phyloP scores from a whole-genome alignment of 768 basidiomycete genomes.

The Myochromella boudieri region DNA sequence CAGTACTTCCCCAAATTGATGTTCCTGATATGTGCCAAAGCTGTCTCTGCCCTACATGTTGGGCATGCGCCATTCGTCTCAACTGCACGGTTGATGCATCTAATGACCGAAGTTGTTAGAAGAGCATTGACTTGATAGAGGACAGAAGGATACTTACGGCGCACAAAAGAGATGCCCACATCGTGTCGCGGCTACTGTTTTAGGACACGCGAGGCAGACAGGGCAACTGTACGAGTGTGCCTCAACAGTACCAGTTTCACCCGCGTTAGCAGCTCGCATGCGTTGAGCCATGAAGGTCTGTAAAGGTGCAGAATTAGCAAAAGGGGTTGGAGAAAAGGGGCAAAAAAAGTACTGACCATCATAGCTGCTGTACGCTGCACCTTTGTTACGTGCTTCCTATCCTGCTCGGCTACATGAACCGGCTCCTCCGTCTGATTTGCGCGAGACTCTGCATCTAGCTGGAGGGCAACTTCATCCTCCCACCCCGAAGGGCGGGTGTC shows the following conservation, averaged over 20 bases:
- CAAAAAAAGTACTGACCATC: conserved; percentile 4
- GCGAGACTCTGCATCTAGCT: conserved; percentile 6
- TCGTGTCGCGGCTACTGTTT: conserved; percentile 4
- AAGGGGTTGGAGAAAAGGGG: background rate
- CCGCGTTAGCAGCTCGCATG: background rate
- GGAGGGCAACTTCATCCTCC: conserved; percentile 12
- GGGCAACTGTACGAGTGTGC: conserved; percentile 10
- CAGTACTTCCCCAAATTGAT: conserved; percentile 9
- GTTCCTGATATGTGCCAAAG: conserved; percentile 7
- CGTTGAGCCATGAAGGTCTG: conserved; percentile 12
- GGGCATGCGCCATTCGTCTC: conserved; percentile 11
- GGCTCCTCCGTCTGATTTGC: conserved; percentile 1
- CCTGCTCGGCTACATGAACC: background rate
- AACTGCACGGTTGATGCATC: conserved; percentile 11
- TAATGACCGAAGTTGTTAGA: background rate
- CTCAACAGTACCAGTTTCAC: background rate
- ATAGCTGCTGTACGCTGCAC: conserved; percentile 8
- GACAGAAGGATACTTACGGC: conserved; percentile 3
- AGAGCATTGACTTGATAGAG: too few species aligned
- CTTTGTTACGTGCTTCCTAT: background rate
- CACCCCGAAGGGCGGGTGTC: conserved; percentile 6
- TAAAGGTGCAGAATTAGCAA: background rate
- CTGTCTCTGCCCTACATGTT: conserved; percentile 7
- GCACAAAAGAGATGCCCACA: conserved; percentile 15
- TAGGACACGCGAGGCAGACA: conserved; percentile 8